phyloP scores from a whole-genome alignment of 345 rosid genomes.

The Geranium rotundifolium region DNA sequence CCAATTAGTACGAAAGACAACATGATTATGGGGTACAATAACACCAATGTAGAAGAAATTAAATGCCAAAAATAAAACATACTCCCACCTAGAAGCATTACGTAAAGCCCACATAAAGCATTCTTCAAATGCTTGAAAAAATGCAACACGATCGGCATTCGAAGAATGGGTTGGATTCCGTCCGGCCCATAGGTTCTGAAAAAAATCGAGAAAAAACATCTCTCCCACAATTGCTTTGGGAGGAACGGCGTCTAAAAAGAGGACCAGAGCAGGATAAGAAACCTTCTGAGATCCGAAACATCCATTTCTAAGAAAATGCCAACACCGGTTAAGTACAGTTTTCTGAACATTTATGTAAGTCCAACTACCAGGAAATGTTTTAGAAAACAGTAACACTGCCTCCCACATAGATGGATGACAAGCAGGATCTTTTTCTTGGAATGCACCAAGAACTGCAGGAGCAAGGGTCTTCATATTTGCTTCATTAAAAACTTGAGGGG shows the following conservation, averaged over 20 bases:
- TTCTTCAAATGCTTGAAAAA: slow-evolving; percentile 58
- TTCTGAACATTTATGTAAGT: slow-evolving; percentile 49
- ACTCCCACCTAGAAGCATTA: slow-evolving; percentile 54
- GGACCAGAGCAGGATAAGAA: slow-evolving; percentile 82
- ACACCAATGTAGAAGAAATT: slow-evolving; percentile 1
- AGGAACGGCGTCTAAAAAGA: slow-evolving; percentile 64
- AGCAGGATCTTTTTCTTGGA: slow-evolving; percentile 73
- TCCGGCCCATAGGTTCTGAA: slow-evolving; percentile 72
- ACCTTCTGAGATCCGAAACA: slow-evolving; percentile 82
- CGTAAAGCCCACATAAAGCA: slow-evolving; percentile 77
- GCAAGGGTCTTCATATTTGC: slow-evolving; percentile 53
- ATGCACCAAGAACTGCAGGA: slow-evolving; percentile 64
- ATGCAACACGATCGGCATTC: slow-evolving; percentile 36
- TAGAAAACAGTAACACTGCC: slow-evolving; percentile 56
- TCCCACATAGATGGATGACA: slow-evolving; percentile 98
- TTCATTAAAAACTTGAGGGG: slow-evolving; percentile 61
- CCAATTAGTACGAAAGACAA: slow-evolving; percentile 7
- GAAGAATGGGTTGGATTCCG: slow-evolving; percentile 45
- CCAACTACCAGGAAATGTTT: slow-evolving; percentile 80
- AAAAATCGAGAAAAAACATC: slow-evolving; percentile 60
- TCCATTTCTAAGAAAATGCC: slow-evolving; percentile 76
- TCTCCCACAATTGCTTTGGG: slow-evolving; percentile 43
- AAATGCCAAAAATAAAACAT: slow-evolving; percentile 4
- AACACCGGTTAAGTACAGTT: slow-evolving; percentile 43
- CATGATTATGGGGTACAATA: neutral